phyloP scores from a whole-genome alignment of 2,329 filamentous ascomycete genomes.

The Ascochyta koolunga region DNA sequence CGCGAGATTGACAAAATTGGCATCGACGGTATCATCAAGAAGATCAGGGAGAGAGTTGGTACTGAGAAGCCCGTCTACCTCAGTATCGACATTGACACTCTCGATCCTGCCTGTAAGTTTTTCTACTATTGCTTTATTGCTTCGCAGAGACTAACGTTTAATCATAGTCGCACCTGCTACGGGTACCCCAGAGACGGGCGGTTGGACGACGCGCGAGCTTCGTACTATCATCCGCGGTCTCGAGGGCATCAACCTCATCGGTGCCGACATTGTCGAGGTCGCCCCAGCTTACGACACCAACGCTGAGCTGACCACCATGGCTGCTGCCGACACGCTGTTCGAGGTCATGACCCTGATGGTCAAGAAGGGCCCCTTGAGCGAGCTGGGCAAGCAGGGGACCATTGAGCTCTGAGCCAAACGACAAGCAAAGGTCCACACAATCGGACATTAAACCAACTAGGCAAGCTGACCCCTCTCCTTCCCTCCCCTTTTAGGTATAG shows the following conservation, averaged over 20 bases:
- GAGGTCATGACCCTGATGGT: slow-evolving; percentile 85
- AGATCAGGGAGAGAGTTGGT: slow-evolving; percentile 76
- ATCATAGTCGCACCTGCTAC: slow-evolving; percentile 70
- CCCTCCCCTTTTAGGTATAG: slow-evolving; percentile 11
- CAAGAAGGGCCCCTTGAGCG: slow-evolving; percentile 73
- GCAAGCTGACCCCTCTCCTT: slow-evolving; percentile 11
- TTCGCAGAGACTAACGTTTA: slow-evolving; percentile 6
- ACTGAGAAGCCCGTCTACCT: slow-evolving; percentile 78
- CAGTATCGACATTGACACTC: slow-evolving; percentile 84
- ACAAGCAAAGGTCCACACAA: background rate
- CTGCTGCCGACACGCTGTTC: slow-evolving; percentile 72
- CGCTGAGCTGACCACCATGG: slow-evolving; percentile 75
- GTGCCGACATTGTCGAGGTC: slow-evolving; percentile 75
- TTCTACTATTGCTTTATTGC: background rate
- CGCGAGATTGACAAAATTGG: slow-evolving; percentile 73
- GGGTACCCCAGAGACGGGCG: slow-evolving; percentile 76
- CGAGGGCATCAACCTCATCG: slow-evolving; percentile 72
- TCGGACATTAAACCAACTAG: background rate
- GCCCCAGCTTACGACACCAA: slow-evolving; percentile 76
- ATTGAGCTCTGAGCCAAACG: slow-evolving; percentile 29
- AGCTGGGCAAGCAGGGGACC: slow-evolving; percentile 46
- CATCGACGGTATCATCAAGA: slow-evolving; percentile 76
- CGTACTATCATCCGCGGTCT: slow-evolving; percentile 73
- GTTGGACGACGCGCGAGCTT: slow-evolving; percentile 76
- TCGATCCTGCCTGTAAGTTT: slow-evolving; percentile 76